Conservation (phyloP, 805 yeast genomes). For the Wickerhamiella spandovensis region DNA sequence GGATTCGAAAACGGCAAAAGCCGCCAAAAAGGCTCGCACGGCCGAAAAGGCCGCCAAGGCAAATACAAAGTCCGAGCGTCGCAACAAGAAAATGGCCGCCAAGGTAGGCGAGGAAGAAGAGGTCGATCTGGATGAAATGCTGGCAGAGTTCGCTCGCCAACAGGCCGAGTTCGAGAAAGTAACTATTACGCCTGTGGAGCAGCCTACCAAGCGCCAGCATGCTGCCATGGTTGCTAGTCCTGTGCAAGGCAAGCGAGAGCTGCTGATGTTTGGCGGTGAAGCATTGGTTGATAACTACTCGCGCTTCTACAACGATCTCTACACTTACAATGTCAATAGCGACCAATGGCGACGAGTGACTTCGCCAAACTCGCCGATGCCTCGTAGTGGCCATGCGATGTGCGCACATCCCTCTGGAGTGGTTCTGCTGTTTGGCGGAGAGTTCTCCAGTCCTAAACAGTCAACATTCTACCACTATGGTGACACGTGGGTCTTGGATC, state of each 20-base stretch:
- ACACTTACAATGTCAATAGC: conserved; percentile 57
- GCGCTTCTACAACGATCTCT: conserved; percentile 70
- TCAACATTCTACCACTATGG: conserved; percentile 91
- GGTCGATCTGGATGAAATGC: conserved; percentile 70
- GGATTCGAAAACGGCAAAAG: conserved; percentile 70
- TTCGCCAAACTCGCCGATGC: conserved; percentile 81
- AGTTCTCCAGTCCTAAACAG: conserved; percentile 92
- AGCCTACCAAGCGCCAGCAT: conserved; percentile 61
- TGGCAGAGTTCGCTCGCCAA: conserved; percentile 63
- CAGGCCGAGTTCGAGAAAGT: conserved; percentile 71
- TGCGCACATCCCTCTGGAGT: conserved; percentile 86
- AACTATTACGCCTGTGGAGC: conserved; percentile 39
- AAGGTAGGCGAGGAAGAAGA: conserved; percentile 75
- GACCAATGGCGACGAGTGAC: conserved; percentile 67
- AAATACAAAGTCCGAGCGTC: conserved; percentile 55
- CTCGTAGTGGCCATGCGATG: conserved; percentile 88
- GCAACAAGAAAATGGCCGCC: conserved; percentile 60
- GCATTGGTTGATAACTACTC: conserved; percentile 37
- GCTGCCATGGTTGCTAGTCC: conserved; percentile 68
- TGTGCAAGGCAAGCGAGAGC: conserved; percentile 58
- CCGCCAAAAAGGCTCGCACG: conserved; percentile 77
- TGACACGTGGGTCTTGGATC: conserved; percentile 88
- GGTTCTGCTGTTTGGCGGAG: conserved; percentile 85
- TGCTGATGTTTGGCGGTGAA: conserved; percentile 88
- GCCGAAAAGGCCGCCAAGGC: conserved; percentile 75